These are phyloP conservation scores for Populus trichocarpa DNA, from an alignment of 441 rosid genomes.

Conservation along the genomic window DNA sequence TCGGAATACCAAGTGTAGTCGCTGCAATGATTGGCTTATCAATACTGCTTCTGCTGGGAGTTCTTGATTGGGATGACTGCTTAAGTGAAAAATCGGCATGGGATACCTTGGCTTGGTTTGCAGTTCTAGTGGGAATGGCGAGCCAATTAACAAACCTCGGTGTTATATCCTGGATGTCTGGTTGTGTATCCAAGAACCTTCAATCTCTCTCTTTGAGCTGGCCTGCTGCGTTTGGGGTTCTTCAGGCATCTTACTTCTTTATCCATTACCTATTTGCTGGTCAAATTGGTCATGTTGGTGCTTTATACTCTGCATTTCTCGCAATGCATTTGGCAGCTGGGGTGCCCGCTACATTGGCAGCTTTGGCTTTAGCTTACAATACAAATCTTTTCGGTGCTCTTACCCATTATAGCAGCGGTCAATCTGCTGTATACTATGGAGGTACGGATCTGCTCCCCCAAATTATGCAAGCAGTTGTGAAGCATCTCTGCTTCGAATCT, in stretches of 20 bases:
- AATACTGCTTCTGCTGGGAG: slow-evolving; percentile 78
- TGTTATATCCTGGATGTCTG: slow-evolving; percentile 81
- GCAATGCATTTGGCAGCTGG: slow-evolving; percentile 94
- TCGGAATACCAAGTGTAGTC: slow-evolving; percentile 87
- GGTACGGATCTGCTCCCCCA: slow-evolving; percentile 41
- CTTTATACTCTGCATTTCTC: slow-evolving; percentile 91
- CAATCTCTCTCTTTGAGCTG: slow-evolving; percentile 76
- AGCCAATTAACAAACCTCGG: slow-evolving; percentile 85
- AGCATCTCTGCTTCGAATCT: not conserved
- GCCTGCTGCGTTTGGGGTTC: slow-evolving; percentile 79
- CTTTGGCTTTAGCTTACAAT: slow-evolving; percentile 83
- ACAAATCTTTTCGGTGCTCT: slow-evolving; percentile 90
- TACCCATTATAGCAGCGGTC: slow-evolving; percentile 97
- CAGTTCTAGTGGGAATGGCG: slow-evolving; percentile 94
- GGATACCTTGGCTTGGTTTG: slow-evolving; percentile 97
- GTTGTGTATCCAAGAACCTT: slow-evolving; percentile 58
- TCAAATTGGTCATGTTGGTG: slow-evolving; percentile 96
- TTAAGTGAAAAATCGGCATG: slow-evolving; percentile 92
- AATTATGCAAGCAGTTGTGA: not conserved
- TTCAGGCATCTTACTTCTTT: slow-evolving; percentile 84
- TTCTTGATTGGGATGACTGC: slow-evolving; percentile 96
- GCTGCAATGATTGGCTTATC: slow-evolving; percentile 94
- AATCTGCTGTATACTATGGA: slow-evolving; percentile 96
- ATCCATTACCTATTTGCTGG: slow-evolving; percentile 95
- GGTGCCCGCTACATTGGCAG: slow-evolving; percentile 75